Percentiles rank a stretch among this genome's conserved stretches.
Conservation (phyloP, 2,329 filamentous ascomycete genomes). For the Sporothrix curviconia region DNA sequence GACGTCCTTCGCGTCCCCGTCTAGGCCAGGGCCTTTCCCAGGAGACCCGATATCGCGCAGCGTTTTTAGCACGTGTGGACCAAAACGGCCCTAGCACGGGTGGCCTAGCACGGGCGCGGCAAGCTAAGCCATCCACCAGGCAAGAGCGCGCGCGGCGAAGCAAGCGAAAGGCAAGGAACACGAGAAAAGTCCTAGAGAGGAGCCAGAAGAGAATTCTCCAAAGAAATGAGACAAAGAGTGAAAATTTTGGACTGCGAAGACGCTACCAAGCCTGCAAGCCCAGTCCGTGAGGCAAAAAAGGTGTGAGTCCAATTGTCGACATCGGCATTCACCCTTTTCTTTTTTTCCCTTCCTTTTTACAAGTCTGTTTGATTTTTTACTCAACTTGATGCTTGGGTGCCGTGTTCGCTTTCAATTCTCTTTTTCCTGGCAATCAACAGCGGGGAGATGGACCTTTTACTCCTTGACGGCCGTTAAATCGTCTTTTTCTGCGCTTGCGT, state of each 20-base stretch:
- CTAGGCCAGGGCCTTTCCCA: not conserved
- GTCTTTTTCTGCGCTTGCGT: not conserved
- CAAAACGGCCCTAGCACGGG: not conserved
- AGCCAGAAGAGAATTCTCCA: not conserved
- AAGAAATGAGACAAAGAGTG: too few relatives aligned
- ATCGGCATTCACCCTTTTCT: not conserved
- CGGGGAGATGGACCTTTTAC: too few relatives aligned
- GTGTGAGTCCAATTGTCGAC: not conserved
- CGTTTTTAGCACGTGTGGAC: not conserved
- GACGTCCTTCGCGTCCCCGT: too few relatives aligned
- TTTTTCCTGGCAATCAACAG: not conserved
- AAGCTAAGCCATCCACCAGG: constrained; percentile 1
- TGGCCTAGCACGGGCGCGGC: not conserved
- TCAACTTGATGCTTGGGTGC: too few relatives aligned
- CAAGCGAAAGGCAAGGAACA: not conserved
- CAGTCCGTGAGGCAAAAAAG: not conserved
- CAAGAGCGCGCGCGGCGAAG: not conserved
- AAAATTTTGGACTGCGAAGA: not conserved
- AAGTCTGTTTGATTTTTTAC: too few relatives aligned
- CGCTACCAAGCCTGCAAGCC: constrained; percentile 5
- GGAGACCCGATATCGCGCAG: constrained; percentile 9
- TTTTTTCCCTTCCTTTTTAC: not conserved
- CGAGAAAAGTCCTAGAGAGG: not conserved
- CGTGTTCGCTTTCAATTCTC: too few relatives aligned
- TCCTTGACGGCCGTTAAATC: too few relatives aligned